These are phyloP conservation scores for Guyanaporus albipodus DNA, from an alignment of 768 basidiomycete genomes.

Conservation along the genomic window DNA sequence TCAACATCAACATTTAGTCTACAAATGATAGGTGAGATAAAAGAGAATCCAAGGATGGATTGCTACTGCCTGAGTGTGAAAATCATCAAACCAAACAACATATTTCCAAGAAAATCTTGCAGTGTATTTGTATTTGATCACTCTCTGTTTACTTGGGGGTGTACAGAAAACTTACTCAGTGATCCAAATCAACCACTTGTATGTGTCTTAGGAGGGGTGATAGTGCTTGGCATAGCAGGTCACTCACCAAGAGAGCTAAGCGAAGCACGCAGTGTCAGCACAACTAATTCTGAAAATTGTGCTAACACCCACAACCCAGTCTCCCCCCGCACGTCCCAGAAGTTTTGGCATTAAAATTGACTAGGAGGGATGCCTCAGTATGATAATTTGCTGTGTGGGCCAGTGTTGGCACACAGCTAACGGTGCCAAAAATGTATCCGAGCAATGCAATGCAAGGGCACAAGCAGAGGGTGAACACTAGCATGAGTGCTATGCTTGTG, in stretches of 20 bases:
- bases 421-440: neutral
- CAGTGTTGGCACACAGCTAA: neutral
- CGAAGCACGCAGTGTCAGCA: neutral
- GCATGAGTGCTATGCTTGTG: neutral
- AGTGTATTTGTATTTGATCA: neutral
- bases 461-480: neutral
- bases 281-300: neutral
- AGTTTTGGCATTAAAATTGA: neutral
- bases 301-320: neutral
- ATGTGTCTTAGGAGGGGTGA: neutral
- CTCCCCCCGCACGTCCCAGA: neutral
- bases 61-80: neutral
- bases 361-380: neutral
- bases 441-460: neutral
- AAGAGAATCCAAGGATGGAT: neutral
- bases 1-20: too few relatives aligned
- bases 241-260: slow-evolving; percentile 3
- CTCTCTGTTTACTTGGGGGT: neutral
- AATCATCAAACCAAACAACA: neutral
- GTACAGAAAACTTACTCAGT: neutral
- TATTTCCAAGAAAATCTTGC: neutral
- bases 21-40: neutral
- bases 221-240: neutral
- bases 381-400: too few relatives aligned
- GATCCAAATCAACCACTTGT: slow-evolving; percentile 1